Base-by-base conservation (phyloP, 495 filamentous ascomycete species). In the Talaromyces ruber region DNA sequence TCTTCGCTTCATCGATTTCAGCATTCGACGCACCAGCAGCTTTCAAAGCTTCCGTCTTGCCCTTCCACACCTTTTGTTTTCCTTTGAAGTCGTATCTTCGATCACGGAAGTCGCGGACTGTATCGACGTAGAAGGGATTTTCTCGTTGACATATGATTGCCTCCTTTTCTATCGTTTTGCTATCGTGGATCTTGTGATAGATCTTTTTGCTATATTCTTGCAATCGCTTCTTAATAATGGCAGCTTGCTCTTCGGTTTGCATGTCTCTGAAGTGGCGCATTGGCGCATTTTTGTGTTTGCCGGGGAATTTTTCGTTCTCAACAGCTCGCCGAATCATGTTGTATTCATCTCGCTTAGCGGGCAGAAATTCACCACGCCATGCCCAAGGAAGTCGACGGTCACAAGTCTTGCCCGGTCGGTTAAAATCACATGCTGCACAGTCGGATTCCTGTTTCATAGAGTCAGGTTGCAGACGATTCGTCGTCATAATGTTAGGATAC, bases 401-500 rank as follows among this genome's bases (percentile, higher is more conserved):
- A 70, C 94, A 99, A 3, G 91, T 97, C 70, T 99, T 99, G 2
- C 95, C 95, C 0, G 94, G 94, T 37, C 94, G 81, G 65, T 99
- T 99, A 81, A 99, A 99, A 68, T 99, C 94, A 71, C 94, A 99
- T 7, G 95, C 92, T 0, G 94, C 94, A 68, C 94, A 99, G 64
- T 94, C 88, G 3, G 95, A 93, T 70, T 99, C 94, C 52, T 92
- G 76, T 43, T 98, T 96, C 91, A 99, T 94, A 4, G 95, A 98
- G 71, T 99, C 94, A 1, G 94, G 94, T 61, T 99, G 94, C 30
- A 99, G 75, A 67, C 94, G 90, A 69, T 99, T 99, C 9, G 95
- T 99, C 4, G 94, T 98, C 95, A 99, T 99, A 74, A 99, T 99
- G 71, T 99, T 99, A 18, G 94, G 94, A 72, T 99, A 99, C 94